Evolutionary conservation across 2,329 filamentous ascomycete species (phyloP), one percentile per base, ranked within the genome.

Genomic region (Aureobasidium musti): DNA sequence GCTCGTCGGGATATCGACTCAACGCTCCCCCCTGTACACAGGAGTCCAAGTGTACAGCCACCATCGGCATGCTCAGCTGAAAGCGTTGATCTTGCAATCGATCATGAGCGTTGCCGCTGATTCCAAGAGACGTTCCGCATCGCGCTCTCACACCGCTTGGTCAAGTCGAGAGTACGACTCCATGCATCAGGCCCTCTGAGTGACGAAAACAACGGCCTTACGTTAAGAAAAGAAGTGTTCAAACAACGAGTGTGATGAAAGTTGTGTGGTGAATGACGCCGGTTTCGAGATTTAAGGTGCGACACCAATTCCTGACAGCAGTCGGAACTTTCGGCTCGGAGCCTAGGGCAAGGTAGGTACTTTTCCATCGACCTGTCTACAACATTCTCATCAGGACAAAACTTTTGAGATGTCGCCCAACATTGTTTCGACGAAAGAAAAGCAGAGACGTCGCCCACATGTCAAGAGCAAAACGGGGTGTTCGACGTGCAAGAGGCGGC

Each of bases 11-110:
- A 13, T 30, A 11, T 43, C 39, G 26, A n/a, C 13, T n/a, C 7
- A 30, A 59, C 39, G 39, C 5, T 33, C 5, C 54, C 54, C 26
- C 54, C 39, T 59, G 54, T 17, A 23, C 21, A 26, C n/a, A 57
- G 37, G 53, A 41, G 53, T n/a, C 33, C 17, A 3, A 2, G 5
- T 37, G 41, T 47, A 49, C 57, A 35, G 57, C 41, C 57, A 49
- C n/a, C 57, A 26, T 60, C 47, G 43, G 41, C 41, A 60, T 60
- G 11, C 28, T 10, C 57, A 60, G 43, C 43, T 49, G 57, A 49
- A 26, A 26, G 41, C 39, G 57, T 47, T 60, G 57, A 33, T 17
- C 11, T 35, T 35, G 19, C 41, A 28, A 60, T 47, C 23, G 28
- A 33, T 23, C 28, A 19, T 13, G 11, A 49, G 19, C 53, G 53